Conservation (phyloP, 331 rosid genomes). For the Ulmus americana region DNA sequence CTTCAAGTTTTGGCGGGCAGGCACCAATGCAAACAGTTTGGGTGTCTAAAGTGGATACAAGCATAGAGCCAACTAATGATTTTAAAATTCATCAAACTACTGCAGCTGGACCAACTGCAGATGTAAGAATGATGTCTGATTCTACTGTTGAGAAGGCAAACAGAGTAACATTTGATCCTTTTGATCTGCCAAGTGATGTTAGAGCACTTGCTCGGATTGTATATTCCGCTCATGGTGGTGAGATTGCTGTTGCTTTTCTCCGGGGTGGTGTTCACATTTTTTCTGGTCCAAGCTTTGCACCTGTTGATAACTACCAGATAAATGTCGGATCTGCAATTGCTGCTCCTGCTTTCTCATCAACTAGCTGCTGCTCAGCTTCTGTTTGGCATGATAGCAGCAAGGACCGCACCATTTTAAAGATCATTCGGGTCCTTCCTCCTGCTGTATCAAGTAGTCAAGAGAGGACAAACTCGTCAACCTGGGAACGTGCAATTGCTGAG, state of each 20-base stretch:
- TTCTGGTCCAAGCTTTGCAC: slow-evolving; percentile 74
- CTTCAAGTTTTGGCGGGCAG: slow-evolving; percentile 80
- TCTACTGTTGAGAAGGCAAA: slow-evolving; percentile 44
- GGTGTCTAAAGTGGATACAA: slow-evolving; percentile 77
- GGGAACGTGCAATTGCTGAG: slow-evolving; percentile 95
- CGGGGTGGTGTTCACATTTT: slow-evolving; percentile 86
- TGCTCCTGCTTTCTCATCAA: slow-evolving; percentile 90
- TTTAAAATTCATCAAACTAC: slow-evolving; percentile 61
- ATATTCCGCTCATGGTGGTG: slow-evolving; percentile 96
- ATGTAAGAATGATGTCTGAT: slow-evolving; percentile 42
- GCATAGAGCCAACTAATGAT: slow-evolving; percentile 79
- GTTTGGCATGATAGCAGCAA: slow-evolving; percentile 83
- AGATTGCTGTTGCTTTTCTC: slow-evolving; percentile 85
- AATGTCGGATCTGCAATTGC: slow-evolving; percentile 90
- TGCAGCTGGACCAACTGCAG: slow-evolving; percentile 41
- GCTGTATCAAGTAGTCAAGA: slow-evolving; percentile 62
- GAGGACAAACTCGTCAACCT: slow-evolving; percentile 57
- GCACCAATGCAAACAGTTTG: slow-evolving; percentile 92
- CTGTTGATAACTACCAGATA: slow-evolving; percentile 81
- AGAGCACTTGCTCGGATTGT: slow-evolving; percentile 88
- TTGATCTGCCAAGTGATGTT: slow-evolving; percentile 93
- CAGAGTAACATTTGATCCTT: slow-evolving; percentile 70
- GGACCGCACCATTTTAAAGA: slow-evolving; percentile 69
- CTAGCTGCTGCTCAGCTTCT: slow-evolving; percentile 92
- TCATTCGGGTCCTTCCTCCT: slow-evolving; percentile 90